Evolutionary conservation across 2,329 filamentous ascomycete genomes (phyloP).

Genomic region (Capronia coronata): DNA sequence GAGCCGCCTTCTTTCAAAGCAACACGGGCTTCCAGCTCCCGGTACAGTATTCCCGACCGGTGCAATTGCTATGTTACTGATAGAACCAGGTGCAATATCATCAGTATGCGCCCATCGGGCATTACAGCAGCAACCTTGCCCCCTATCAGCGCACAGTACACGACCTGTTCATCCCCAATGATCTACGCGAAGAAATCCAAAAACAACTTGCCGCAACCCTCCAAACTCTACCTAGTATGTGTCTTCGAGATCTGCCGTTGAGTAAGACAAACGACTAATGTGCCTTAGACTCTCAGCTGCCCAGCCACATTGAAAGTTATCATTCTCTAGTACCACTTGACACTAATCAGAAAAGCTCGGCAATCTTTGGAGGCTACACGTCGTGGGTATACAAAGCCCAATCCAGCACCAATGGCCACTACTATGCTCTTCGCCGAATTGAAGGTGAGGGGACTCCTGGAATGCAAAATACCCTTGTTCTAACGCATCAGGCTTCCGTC

Average conservation of each 20-base stretch:
- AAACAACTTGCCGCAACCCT: conserved; percentile 79
- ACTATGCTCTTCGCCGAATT: conserved; percentile 79
- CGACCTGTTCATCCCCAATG: conserved; percentile 86
- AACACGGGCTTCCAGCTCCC: conserved; percentile 58
- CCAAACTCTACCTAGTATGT: conserved; percentile 73
- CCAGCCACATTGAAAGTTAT: conserved; percentile 72
- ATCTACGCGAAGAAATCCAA: conserved; percentile 78
- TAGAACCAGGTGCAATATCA: conserved; percentile 71
- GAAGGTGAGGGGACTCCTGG: conserved; percentile 52
- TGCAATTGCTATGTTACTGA: conserved; percentile 1
- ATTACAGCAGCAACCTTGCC: conserved; percentile 71
- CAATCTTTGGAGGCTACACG: conserved; percentile 69
- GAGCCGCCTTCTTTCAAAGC: conserved; percentile 60
- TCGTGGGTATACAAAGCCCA: conserved; percentile 95
- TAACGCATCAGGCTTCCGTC: conserved; percentile 58
- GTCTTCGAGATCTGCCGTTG: conserved; percentile 15
- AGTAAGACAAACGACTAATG: conserved; percentile 13
- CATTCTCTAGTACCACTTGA: conserved; percentile 89
- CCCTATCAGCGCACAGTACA: conserved; percentile 81
- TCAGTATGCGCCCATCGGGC: conserved; percentile 79
- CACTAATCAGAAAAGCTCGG: conserved; percentile 69
- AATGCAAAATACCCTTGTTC: conserved; percentile 6
- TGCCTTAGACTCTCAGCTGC: conserved; percentile 58
- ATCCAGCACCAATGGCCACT: conserved; percentile 78
- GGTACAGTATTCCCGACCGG: conserved; percentile 36